Evolutionary conservation across 2,329 filamentous ascomycete species (phyloP), one percentile per base, ranked within the genome.

Genomic region (Tolypocladium pustulatum): DNA sequence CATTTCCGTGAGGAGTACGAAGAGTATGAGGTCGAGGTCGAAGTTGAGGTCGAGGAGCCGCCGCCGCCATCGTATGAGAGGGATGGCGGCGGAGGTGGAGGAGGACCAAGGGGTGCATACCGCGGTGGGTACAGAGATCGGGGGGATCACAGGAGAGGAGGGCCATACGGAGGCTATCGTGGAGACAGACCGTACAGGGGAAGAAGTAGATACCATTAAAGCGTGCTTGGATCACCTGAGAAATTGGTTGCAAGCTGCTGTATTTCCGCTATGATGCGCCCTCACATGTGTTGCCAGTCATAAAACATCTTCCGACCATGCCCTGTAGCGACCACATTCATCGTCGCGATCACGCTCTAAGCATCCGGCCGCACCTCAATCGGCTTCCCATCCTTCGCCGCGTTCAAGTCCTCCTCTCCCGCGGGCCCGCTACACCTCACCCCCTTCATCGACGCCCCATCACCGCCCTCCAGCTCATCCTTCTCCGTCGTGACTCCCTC

Each of bases 1-100:
- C 91, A 87, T 70, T 90, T 88, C 68, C 83, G 82, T 49, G 82
- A 88, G 51, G 87, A 91, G 67, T 90, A 84, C 66, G 89, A 91
- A 64, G 88, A 91, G 68, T 86, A 87, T 66, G 86, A 89, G 68
- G 78, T 89, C 49, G 90, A 95, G 68, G 84, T 91, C 30, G 90
- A 95, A 67, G 84, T 91, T 27, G 90, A 95, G 68, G 84, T 91
- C 30, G 90, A 96, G 64, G 86, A 89, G 65, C 69, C 72, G 1
- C 73, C 84, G 20, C 72, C 71, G 25, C 62, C 66, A 37, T 69
- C 67, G 32, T 65, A 66, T 10, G 65, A 65, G 25, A 57, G 34
- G 43, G 54, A 20, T 13, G 55, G 62, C 12, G 57, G 60, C 17
- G 61, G 65, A 7, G 57, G 61, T 1, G 56, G 65, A 12, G 63